A percentile compares a stretch with the other conserved stretches of the same genome.
Evolutionary conservation across 768 basidiomycete species (phyloP).

Genomic region (Xanthoconium stramineum): DNA sequence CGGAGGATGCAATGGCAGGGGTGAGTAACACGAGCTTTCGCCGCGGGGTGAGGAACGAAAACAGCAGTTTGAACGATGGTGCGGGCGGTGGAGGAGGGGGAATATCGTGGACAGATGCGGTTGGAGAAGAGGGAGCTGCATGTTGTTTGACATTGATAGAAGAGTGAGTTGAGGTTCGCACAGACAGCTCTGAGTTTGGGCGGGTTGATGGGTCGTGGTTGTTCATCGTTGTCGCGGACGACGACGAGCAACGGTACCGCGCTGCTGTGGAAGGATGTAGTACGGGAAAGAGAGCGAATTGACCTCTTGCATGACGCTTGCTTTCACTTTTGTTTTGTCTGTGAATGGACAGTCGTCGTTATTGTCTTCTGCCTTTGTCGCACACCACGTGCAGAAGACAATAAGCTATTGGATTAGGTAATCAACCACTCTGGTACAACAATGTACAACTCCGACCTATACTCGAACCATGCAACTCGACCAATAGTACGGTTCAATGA

Average conservation of each 20-base stretch:
- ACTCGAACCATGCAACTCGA: no score
- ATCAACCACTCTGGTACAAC: slow-evolving; percentile 19
- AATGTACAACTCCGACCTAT: slow-evolving; percentile 10
- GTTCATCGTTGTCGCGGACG: slow-evolving; percentile 31
- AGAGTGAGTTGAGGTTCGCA: slow-evolving; percentile 16
- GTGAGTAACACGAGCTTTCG: slow-evolving; percentile 55
- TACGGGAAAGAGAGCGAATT: slow-evolving; percentile 12
- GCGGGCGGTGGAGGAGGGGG: slow-evolving; percentile 29
- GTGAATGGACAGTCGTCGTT: slow-evolving; percentile 5
- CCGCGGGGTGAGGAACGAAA: slow-evolving; percentile 56
- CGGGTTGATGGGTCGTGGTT: slow-evolving; percentile 23
- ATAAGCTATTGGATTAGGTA: slow-evolving; percentile 19
- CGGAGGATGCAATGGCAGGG: slow-evolving; percentile 61
- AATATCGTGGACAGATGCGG: slow-evolving; percentile 14
- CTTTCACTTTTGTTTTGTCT: slow-evolving; percentile 26
- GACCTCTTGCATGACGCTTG: not conserved
- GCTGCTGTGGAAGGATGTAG: slow-evolving; percentile 4
- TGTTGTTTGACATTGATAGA: slow-evolving; percentile 20
- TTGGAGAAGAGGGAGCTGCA: slow-evolving; percentile 11
- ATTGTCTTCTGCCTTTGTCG: slow-evolving; percentile 21
- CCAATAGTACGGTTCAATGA: no score
- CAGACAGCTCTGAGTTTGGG: slow-evolving; percentile 15
- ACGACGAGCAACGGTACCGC: slow-evolving; percentile 22
- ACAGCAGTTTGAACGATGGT: slow-evolving; percentile 57
- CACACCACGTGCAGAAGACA: slow-evolving; percentile 18